Evolutionary conservation across 306 rosid species (phyloP).

Genomic region (Geum urbanum): DNA sequence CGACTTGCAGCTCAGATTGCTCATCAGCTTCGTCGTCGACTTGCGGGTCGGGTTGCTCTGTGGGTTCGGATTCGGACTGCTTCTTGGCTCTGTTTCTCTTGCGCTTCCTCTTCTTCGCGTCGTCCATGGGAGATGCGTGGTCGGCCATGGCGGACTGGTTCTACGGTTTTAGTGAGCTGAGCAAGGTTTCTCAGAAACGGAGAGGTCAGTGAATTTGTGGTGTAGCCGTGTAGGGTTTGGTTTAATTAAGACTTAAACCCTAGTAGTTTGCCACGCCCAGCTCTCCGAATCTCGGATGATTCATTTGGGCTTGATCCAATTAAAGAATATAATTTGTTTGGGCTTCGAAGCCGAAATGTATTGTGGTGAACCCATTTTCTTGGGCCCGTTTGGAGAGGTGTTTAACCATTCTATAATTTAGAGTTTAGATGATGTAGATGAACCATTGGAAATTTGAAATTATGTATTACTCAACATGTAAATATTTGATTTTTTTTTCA

Average conservation of each 20-base stretch:
- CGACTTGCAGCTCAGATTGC: conserved; percentile 3
- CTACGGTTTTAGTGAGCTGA: neutral
- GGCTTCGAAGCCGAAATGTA: no score
- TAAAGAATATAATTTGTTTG: neutral
- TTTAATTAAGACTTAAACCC: conserved; percentile 8
- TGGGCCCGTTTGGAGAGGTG: no score
- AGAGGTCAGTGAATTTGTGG: neutral
- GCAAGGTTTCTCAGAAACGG: neutral
- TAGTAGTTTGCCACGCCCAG: neutral
- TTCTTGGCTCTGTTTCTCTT: conserved; percentile 53
- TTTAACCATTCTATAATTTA: no score
- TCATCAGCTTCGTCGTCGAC: neutral
- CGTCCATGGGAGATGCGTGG: conserved; percentile 23
- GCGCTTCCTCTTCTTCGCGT: conserved; percentile 42
- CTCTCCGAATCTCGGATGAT: neutral
- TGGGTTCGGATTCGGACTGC: neutral
- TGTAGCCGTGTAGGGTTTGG: conserved; percentile 1
- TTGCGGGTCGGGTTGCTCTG: conserved; percentile 9
- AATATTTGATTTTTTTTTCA: no score
- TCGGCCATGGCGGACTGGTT: conserved; percentile 37
- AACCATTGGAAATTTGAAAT: no score
- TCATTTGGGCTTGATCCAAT: neutral
- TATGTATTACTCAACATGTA: no score
- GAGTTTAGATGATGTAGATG: no score
- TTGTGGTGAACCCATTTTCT: no score